Percentiles rank a stretch among this genome's conserved stretches.
Evolutionary conservation across 1,139 yeast genomes (phyloP).

Genomic region (Pichia sp.): DNA sequence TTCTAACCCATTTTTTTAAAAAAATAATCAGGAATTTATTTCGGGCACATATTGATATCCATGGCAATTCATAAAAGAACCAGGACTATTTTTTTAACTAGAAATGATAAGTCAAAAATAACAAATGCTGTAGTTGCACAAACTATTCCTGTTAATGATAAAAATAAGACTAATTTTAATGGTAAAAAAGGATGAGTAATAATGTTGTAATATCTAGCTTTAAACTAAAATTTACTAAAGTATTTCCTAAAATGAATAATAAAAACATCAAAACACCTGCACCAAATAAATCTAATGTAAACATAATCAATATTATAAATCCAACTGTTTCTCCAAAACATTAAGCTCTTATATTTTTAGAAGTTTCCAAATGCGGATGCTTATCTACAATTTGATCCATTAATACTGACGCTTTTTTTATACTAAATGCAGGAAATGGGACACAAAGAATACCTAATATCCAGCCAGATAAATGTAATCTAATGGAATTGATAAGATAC

Average conservation of each 20-base stretch:
- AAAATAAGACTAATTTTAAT: conserved; percentile 59
- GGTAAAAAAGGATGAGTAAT: conserved; percentile 62
- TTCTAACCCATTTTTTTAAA: conserved; percentile 45
- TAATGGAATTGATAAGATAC: conserved; percentile 75
- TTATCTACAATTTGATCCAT: conserved; percentile 64
- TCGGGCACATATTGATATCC: conserved; percentile 41
- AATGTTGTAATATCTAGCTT: conserved; percentile 43
- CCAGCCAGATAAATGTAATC: conserved; percentile 80
- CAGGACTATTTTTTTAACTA: conserved; percentile 34
- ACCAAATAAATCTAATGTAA: conserved; percentile 56
- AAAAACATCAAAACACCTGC: conserved; percentile 73
- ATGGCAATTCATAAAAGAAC: conserved; percentile 43
- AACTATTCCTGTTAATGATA: conserved; percentile 69
- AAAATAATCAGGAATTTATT: conserved; percentile 35
- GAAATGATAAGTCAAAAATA: conserved; percentile 56
- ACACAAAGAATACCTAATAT: conserved; percentile 54
- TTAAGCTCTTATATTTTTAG: conserved; percentile 61
- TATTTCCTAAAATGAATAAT: conserved; percentile 55
- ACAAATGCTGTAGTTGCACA: conserved; percentile 55
- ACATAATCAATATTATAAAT: conserved; percentile 27
- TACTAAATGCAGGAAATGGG: conserved; percentile 50
- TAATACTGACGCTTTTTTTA: conserved; percentile 64
- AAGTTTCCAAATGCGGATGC: conserved; percentile 73
- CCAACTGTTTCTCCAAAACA: conserved; percentile 40
- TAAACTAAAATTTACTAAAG: conserved; percentile 39